These are phyloP conservation scores for Dacryopinax spathularia DNA, from an alignment of 768 basidiomycete genomes.

Conservation along the genomic window DNA sequence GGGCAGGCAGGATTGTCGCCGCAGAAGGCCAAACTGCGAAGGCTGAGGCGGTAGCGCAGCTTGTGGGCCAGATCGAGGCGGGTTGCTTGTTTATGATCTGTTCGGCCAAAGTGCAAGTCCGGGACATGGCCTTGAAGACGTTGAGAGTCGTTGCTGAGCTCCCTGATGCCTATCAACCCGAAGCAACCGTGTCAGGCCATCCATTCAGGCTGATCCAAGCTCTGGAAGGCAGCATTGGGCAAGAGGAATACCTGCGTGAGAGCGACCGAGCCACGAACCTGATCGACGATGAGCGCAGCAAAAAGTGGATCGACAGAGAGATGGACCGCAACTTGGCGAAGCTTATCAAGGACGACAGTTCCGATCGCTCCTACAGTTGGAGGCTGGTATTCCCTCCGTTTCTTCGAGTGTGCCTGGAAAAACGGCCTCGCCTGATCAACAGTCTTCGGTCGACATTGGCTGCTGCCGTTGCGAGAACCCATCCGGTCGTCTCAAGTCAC, in stretches of 20 bases:
- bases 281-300: neutral
- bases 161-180: neutral
- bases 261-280: slow-evolving; percentile 2
- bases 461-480: slow-evolving; percentile 54
- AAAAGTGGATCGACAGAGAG: neutral
- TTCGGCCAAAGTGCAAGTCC: slow-evolving; percentile 39
- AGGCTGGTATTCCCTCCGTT: slow-evolving; percentile 54
- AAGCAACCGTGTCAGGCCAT: neutral
- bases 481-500: slow-evolving; percentile 54
- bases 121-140: slow-evolving; percentile 47
- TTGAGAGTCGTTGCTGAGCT: slow-evolving; percentile 36
- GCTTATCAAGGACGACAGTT: slow-evolving; percentile 27
- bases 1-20: slow-evolving; percentile 39
- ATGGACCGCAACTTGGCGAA: neutral
- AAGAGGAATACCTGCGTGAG: neutral
- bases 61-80: slow-evolving; percentile 50
- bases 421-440: slow-evolving; percentile 32
- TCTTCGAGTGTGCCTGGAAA: slow-evolving; percentile 41
- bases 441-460: slow-evolving; percentile 52
- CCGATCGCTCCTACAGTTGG: slow-evolving; percentile 64
- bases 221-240: slow-evolving; percentile 2
- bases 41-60: slow-evolving; percentile 10
- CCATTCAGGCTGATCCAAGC: neutral
- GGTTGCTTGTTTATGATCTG: slow-evolving; percentile 52
- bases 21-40: neutral